Evolutionary conservation across 192 early-diverging fungal species (phyloP), one percentile per base, ranked within the genome.

Genomic region (Geosiphon pyriformis): DNA sequence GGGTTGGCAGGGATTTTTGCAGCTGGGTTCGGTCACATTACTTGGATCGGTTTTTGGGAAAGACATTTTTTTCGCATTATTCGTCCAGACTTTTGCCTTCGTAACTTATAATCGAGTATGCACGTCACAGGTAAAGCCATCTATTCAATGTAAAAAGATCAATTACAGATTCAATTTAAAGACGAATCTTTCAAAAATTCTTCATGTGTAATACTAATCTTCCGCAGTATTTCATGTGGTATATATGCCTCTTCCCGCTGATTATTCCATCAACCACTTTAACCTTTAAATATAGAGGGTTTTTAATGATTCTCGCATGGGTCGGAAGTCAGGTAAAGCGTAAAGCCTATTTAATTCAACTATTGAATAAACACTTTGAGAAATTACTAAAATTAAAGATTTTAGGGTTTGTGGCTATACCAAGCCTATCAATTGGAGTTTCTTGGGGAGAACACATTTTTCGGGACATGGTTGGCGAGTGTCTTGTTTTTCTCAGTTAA

Each of bases 151-250:
- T 23, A 20, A 46, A 27, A 1, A 34, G 17, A 17, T 26, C 32
- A 0, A 29, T 26, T 67, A n/a, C n/a, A n/a, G n/a, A n/a, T n/a
- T n/a, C n/a, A n/a, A n/a, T n/a, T n/a, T n/a, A n/a, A n/a, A n/a
- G n/a, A n/a, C n/a, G n/a, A n/a, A n/a, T n/a, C n/a, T 32, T 31
- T 35, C 23, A 7, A n/a, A 20, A 22, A 32, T 47, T 57, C 47
- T 37, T 59, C 30, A 27, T 59, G 10, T 55, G 18, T 25, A n/a
- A n/a, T n/a, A n/a, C n/a, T n/a, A n/a, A n/a, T n/a, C n/a, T n/a
- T n/a, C n/a, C n/a, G 0, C 58, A 98, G 90, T 98, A 99, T 69
- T 99, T 99, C 73, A 96, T 99, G 93, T 99, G 96, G 96, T 98
- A 98, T 71, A 83, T 96, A 17, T 93, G 91, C 75, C 79, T 95